Conservation (phyloP, 108 stramenopile species). For the Hondaea fermentalgiana region DNA sequence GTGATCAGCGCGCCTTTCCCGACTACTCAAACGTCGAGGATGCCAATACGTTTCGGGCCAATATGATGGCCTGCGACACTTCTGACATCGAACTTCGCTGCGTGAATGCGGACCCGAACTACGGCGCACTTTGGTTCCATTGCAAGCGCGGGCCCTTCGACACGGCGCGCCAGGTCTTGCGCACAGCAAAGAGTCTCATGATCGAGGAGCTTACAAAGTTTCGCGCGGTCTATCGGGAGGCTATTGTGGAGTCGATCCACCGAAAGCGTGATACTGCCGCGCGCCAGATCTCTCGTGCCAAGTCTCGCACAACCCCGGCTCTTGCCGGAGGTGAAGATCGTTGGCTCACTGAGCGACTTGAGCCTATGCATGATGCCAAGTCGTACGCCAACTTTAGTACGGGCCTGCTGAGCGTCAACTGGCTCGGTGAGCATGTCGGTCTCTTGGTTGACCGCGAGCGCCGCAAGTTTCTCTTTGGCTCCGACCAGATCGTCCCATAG, state of each 20-base stretch:
- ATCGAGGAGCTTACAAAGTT: constrained; percentile 33
- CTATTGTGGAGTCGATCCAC: background rate
- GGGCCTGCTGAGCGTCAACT: background rate
- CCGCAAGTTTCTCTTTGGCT: background rate
- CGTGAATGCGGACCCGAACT: constrained; percentile 92
- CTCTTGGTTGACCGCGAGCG: background rate
- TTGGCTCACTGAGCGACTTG: background rate
- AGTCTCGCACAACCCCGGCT: background rate
- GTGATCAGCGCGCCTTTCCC: background rate
- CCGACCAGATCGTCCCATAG: background rate
- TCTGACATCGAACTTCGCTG: constrained; percentile 65
- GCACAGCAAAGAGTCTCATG: constrained; percentile 34
- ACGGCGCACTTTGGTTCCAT: constrained; percentile 85
- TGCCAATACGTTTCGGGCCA: background rate
- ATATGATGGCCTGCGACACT: constrained; percentile 43
- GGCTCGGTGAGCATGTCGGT: background rate
- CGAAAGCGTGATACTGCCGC: background rate
- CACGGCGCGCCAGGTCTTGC: constrained; percentile 49
- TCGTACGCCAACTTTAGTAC: background rate
- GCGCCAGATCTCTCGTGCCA: background rate
- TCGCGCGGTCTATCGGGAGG: constrained; percentile 22
- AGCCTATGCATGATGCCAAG: background rate
- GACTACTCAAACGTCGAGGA: background rate
- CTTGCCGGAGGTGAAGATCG: background rate
- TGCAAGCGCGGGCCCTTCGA: constrained; percentile 70